Conservation (phyloP, 495 filamentous ascomycete genomes). For the Neurospora sp. region DNA sequence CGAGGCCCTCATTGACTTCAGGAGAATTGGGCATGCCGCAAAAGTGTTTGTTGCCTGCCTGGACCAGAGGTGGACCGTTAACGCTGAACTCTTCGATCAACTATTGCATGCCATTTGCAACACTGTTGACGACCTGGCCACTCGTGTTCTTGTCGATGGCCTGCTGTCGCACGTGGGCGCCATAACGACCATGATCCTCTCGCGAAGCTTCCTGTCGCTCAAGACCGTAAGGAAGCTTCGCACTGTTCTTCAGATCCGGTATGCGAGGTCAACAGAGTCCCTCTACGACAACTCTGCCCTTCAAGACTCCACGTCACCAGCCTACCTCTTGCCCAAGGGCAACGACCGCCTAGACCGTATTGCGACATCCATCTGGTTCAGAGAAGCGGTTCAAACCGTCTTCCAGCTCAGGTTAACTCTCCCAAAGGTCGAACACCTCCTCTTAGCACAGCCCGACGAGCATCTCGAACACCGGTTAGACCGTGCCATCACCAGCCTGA, state of each 20-base stretch:
- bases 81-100: conserved; percentile 18
- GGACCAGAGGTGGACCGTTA: conserved; percentile 14
- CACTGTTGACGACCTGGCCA: conserved; percentile 16
- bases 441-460: background rate
- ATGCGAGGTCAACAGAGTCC: background rate
- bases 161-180: conserved; percentile 17
- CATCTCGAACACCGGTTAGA: background rate
- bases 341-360: conserved; percentile 4
- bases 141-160: conserved; percentile 17
- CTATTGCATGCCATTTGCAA: conserved; percentile 23
- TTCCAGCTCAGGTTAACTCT: conserved; percentile 1
- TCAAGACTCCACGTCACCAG: background rate
- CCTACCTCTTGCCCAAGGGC: background rate
- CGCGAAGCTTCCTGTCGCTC: background rate
- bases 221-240: conserved; percentile 4
- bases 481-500: background rate
- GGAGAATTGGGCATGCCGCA: conserved; percentile 22
- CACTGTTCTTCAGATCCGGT: conserved; percentile 5
- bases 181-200: conserved; percentile 8
- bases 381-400: conserved; percentile 1
- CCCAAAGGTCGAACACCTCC: background rate
- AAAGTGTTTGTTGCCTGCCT: conserved; percentile 24
- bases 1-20: conserved; percentile 28
- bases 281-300: background rate
- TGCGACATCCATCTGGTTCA: conserved; percentile 9